Evolutionary conservation across 441 rosid genomes (phyloP), one percentile per base, ranked within the genome.

Genomic region (Euphorbia schlechtendalii): DNA sequence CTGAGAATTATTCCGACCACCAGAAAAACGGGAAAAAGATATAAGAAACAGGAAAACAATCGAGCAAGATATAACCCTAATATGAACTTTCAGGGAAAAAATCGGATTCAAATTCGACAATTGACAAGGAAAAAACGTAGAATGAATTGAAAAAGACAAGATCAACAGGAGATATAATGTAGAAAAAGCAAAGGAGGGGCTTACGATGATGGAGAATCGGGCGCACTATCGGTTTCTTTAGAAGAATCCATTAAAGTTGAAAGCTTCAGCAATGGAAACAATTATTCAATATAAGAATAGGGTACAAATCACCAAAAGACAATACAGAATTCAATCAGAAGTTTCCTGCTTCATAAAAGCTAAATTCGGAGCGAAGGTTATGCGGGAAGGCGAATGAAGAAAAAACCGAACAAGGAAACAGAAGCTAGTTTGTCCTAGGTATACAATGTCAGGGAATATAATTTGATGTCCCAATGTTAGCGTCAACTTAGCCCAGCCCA

Each of bases 201-300:
- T 73, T 75, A 84, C 83, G 77, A 80, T 22, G 78, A 76, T 28
- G 80, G 74, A 54, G 73, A 27, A 54, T 43, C 53, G 9, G 77
- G 45, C n/a, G 73, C 48, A 32, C 72, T 74, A 27, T 73, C 84
- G 49, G 38, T 41, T 56, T 64, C 81, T 72, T 72, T 61, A 28
- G 67, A 17, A 52, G 82, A 70, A 43, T 77, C 71, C 88, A 79
- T 83, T 9, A 36, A 77, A 69, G 85, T 77, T 81, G 12, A 20
- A 68, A 62, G n/a, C 32, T n/a, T 17, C 30, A 5, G 43, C 28
- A 41, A 69, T 34, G 9, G 43, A 54, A 61, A 43, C 13, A 34
- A n/a, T 3, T 6, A 21, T 3, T 13, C 34, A 34, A 43, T 27
- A 6, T 32, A 32, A 63, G 0, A 36, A 46, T 34, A 2, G 34